Base-by-base conservation (phyloP, 2,329 filamentous ascomycete species). In the Aspergillus sp. region DNA sequence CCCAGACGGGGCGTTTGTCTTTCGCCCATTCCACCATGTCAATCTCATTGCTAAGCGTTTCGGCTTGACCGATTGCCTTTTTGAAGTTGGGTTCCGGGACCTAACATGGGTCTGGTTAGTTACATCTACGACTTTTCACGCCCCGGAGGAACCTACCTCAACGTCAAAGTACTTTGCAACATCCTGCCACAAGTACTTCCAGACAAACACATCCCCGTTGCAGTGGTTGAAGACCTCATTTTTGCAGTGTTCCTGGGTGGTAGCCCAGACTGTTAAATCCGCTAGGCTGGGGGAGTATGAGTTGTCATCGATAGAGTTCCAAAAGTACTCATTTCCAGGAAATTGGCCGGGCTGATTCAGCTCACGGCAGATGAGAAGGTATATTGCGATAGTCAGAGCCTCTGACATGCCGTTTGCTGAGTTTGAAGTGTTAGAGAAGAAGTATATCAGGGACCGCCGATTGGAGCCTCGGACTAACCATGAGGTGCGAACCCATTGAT, bases 361-460 rank as follows among this genome's bases (percentile, higher is more conserved):
- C 46, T 67, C 64, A 8, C 56, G 56, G 17, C 66, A 67, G 49
- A 59, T 63, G 4, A 67, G 45, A 36, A 66, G 54, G 48, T 67
- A 67, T 14, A 68, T 51, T 0, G 59, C 63, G 0, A 68, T 40
- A 2, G 66, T 69, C 3, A 69, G 16, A 2, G 57, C 60, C 19
- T 64, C 56, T 1, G 64, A 67, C 65, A 67, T 69, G 19, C 64
- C 65, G 24, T 67, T 65, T 30, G 57, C 59, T 59, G 22, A 22
- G 14, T 7, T 1, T 13, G 4, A 19, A 13, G 4, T 17, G 17
- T n/a, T 9, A 43, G 38, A 43, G 4, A 14, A 8, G 17, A 2
- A 45, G 17, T 10, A 26, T 16, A 9, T 36, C 9, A 36, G 33
- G 11, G 33, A 36, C 33, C 4, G 33, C 11, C 11, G 33, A 16